Conservation (phyloP, 2,329 filamentous ascomycete genomes). For the Ambrosiella beaveri region DNA sequence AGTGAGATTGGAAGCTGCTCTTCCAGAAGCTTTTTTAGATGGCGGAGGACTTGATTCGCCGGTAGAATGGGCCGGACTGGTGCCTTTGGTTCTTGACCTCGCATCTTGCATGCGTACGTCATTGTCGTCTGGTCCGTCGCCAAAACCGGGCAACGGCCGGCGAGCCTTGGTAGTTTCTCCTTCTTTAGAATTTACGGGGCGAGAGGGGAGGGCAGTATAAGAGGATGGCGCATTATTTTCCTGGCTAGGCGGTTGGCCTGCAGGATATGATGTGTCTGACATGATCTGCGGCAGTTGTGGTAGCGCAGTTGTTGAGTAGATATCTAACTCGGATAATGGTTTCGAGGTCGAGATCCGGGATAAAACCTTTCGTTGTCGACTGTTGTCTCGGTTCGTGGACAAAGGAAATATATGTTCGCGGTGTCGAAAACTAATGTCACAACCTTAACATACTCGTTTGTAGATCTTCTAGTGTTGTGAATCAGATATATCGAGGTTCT, state of each 20-base stretch:
- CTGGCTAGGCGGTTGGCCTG: neutral
- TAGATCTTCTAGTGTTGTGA: neutral
- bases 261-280: neutral
- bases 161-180: slow-evolving; percentile 3
- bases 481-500: neutral
- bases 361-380: neutral
- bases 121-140: slow-evolving; percentile 4
- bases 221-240: slow-evolving; percentile 2
- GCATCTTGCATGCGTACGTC: slow-evolving; percentile 7
- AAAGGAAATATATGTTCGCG: neutral
- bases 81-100: neutral
- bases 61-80: neutral
- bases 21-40: slow-evolving; percentile 1
- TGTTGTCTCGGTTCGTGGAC: neutral
- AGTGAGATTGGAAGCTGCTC: slow-evolving; percentile 1
- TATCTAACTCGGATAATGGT: neutral
- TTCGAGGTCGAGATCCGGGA: neutral
- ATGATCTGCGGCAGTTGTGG: neutral
- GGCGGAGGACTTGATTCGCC: slow-evolving; percentile 6
- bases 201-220: slow-evolving; percentile 8
- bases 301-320: neutral
- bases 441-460: neutral
- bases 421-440: neutral
- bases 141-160: slow-evolving; percentile 8
- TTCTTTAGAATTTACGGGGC: slow-evolving; percentile 6